A percentile compares a stretch with the other conserved stretches of the same genome.
Evolutionary conservation across 2,329 filamentous ascomycete genomes (phyloP).

Genomic region (Arachnopeziza araneosa): DNA sequence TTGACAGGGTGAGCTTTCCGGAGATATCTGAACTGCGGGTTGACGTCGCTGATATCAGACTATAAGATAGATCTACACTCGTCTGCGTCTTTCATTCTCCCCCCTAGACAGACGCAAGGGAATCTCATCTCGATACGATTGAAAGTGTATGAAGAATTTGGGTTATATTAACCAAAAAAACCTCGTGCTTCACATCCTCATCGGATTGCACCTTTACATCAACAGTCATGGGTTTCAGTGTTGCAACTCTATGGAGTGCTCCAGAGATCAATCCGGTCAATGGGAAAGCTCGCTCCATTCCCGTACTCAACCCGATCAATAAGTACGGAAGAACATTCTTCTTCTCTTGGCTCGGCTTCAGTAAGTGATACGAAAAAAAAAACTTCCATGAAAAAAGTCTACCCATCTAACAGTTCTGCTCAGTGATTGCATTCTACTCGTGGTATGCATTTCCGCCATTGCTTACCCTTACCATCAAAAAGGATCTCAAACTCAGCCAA

Average conservation of each 20-base stretch:
- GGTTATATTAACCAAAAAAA: background rate
- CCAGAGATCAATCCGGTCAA: slow-evolving; percentile 64
- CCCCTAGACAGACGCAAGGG: background rate
- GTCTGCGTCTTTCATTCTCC: background rate
- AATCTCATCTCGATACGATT: background rate
- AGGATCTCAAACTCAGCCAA: slow-evolving; percentile 67
- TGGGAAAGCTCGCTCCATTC: slow-evolving; percentile 74
- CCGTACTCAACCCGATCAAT: slow-evolving; percentile 71
- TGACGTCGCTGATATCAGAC: slow-evolving; percentile 16
- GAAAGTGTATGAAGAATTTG: background rate
- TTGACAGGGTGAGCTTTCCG: slow-evolving; percentile 11
- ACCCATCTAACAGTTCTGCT: background rate
- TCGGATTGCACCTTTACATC: background rate
- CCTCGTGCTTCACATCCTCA: background rate
- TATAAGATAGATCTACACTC: slow-evolving; percentile 14
- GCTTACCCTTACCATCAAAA: slow-evolving; percentile 61
- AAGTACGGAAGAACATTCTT: slow-evolving; percentile 83
- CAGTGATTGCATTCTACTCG: slow-evolving; percentile 75
- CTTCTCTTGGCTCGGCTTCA: slow-evolving; percentile 68
- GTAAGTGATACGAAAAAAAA: slow-evolving; percentile 4
- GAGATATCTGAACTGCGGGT: slow-evolving; percentile 20
- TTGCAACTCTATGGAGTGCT: slow-evolving; percentile 24
- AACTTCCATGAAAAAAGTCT: background rate
- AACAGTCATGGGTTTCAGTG: slow-evolving; percentile 20
- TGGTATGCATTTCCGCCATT: slow-evolving; percentile 86